Percentiles rank a stretch among this genome's conserved stretches.
Conservation (phyloP, 805 yeast genomes). For the Pichia rugopelliculosa region DNA sequence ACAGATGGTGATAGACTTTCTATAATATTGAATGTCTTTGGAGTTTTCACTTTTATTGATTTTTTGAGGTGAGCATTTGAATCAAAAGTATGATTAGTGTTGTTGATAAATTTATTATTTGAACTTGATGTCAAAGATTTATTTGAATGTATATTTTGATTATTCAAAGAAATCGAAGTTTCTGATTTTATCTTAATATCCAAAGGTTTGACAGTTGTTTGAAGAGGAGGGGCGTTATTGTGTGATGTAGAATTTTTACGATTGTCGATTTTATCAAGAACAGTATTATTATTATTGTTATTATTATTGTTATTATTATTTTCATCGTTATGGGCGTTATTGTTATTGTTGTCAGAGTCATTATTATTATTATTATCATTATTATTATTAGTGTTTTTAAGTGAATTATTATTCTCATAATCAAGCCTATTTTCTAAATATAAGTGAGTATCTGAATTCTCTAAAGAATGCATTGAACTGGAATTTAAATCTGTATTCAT, state of each 20-base stretch:
- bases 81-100: neutral
- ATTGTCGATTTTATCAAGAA: too few species aligned
- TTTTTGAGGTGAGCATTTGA: too few species aligned
- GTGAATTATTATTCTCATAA: too few species aligned
- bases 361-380: neutral
- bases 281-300: neutral
- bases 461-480: neutral
- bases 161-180: slow-evolving; percentile 20
- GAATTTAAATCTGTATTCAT: neutral
- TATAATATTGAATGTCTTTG: neutral
- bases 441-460: too few species aligned
- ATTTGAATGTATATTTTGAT: slow-evolving; percentile 17
- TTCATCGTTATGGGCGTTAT: neutral
- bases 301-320: neutral
- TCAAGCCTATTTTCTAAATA: neutral
- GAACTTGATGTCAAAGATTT: neutral
- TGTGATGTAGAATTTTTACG: too few species aligned
- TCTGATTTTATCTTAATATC: slow-evolving; percentile 17
- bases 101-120: neutral
- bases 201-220: slow-evolving; percentile 7
- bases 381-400: neutral
- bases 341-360: neutral
- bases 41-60: neutral
- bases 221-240: neutral
- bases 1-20: neutral